Evolutionary conservation across 2,329 filamentous ascomycete species (phyloP), one percentile per base, ranked within the genome.

Genomic region (Biscogniauxia mediterranea): DNA sequence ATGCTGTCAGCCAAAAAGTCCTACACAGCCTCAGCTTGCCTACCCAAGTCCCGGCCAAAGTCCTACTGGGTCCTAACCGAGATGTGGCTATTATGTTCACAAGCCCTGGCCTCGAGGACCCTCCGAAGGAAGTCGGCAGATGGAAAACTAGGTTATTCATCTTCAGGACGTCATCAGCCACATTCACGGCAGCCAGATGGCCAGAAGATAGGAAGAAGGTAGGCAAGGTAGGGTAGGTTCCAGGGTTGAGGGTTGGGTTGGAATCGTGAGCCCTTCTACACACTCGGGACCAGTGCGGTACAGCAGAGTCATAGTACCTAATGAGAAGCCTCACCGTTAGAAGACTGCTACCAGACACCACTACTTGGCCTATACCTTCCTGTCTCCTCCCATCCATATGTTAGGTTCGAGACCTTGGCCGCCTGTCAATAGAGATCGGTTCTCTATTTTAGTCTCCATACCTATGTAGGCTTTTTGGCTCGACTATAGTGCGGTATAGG

Each of bases 391-490:
- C 28, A 13, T 32, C 28, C 28, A 32, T 32, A 32, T 32, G 28
- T 32, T 32, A 32, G 28, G 28, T 32, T 6, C 8, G 17, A 42
- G 23, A 49, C 54, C 5, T 38, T 17, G 19, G n/a, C 50, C 25
- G 11, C 25, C 52, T 21, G 6, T 52, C 20, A 50, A 59, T 32
- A 19, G 57, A 15, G 55, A 58, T 62, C 56, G 26, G 21, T 58
- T 64, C 61, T 53, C 65, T 64, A 64, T 60, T 64, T 66, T 62
- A 59, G 65, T 63, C 59, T 53, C 52, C 49, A 54, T 56, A 5
- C 23, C 23, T 23, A 53, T 49, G 25, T 21, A 38, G 54, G 28
- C 20, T 38, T 21, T 57, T 19, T 46, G 32, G 25, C 21, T 38
- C 17, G 17, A 32, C 57, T 26, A 25, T 13, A 5, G 7, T 56